A percentile compares a stretch with the other conserved stretches of the same genome.
These are phyloP conservation scores for Dispira simplex DNA, from an alignment of 192 early-diverging fungal genomes.

Conservation along the genomic window DNA sequence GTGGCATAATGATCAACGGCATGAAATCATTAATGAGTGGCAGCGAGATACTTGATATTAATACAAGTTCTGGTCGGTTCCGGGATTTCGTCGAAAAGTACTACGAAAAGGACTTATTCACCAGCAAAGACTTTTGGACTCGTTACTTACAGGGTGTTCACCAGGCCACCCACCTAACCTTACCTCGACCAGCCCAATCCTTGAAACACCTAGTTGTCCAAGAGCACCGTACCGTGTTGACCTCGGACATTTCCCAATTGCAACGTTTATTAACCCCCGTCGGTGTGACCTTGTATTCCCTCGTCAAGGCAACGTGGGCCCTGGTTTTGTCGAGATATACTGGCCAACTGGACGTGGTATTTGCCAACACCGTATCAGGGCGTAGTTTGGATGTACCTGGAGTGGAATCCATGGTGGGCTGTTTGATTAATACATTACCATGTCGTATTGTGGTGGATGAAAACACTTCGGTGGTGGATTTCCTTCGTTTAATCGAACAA, in stretches of 20 bases:
- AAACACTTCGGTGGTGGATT: background rate
- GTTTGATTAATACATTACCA: background rate
- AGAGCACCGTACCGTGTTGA: background rate
- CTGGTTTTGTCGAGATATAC: background rate
- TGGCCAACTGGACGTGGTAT: background rate
- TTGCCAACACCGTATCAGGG: conserved; percentile 2
- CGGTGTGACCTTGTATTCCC: background rate
- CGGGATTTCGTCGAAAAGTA: background rate
- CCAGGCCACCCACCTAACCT: background rate
- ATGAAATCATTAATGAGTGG: background rate
- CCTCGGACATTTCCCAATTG: background rate
- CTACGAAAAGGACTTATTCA: background rate
- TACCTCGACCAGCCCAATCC: background rate
- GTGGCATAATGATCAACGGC: background rate
- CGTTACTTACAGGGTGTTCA: background rate
- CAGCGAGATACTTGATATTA: too few relatives aligned
- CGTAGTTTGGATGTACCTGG: background rate
- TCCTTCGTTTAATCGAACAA: background rate
- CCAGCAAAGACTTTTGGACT: background rate
- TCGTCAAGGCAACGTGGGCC: conserved; percentile 1
- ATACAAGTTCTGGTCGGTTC: background rate
- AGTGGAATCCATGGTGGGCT: background rate
- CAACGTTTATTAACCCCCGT: background rate
- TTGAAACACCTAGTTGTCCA: background rate
- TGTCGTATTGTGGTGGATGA: background rate